A percentile compares a stretch with the other conserved stretches of the same genome.
Evolutionary conservation across 441 rosid species (phyloP).

Genomic region (Brassica hybrid): DNA sequence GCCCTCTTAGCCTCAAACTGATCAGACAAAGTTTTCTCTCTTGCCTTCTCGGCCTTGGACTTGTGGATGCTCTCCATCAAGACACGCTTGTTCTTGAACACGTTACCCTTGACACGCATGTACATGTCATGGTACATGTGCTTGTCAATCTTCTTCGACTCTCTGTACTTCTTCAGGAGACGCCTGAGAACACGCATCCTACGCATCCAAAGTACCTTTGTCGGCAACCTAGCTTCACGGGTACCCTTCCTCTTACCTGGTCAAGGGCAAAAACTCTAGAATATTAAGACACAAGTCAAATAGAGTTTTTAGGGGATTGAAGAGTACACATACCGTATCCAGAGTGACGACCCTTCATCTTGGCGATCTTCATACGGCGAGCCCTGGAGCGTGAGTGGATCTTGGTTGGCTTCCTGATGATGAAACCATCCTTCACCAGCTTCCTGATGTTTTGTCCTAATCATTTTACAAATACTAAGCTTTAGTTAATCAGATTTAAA

Average conservation of each 20-base stretch:
- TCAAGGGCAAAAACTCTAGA: too few relatives aligned
- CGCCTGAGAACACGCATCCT: slow-evolving; percentile 70
- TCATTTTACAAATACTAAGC: not conserved
- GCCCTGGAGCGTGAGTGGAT: slow-evolving; percentile 56
- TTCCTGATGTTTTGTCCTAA: slow-evolving; percentile 70
- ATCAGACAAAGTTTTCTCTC: slow-evolving; percentile 55
- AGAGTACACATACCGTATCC: slow-evolving; percentile 47
- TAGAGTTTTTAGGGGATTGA: too few relatives aligned
- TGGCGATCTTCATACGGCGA: slow-evolving; percentile 50
- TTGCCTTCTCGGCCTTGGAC: slow-evolving; percentile 55
- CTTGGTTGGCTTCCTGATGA: slow-evolving; percentile 58
- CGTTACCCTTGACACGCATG: slow-evolving; percentile 90
- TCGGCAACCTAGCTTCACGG: slow-evolving; percentile 50
- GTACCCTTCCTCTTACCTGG: slow-evolving; percentile 63
- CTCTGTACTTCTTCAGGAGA: slow-evolving; percentile 60
- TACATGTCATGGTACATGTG: slow-evolving; percentile 94
- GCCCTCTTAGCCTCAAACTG: slow-evolving; percentile 60
- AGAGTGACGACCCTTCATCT: slow-evolving; percentile 57
- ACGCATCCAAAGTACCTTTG: slow-evolving; percentile 53
- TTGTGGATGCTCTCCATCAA: slow-evolving; percentile 62
- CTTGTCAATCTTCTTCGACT: slow-evolving; percentile 57
- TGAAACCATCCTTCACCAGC: slow-evolving; percentile 59
- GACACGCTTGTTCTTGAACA: slow-evolving; percentile 70
- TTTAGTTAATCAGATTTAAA: not conserved
- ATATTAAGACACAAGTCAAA: too few relatives aligned